Evolutionary conservation across 345 rosid species (phyloP).

Genomic region (Clausena lansium): DNA sequence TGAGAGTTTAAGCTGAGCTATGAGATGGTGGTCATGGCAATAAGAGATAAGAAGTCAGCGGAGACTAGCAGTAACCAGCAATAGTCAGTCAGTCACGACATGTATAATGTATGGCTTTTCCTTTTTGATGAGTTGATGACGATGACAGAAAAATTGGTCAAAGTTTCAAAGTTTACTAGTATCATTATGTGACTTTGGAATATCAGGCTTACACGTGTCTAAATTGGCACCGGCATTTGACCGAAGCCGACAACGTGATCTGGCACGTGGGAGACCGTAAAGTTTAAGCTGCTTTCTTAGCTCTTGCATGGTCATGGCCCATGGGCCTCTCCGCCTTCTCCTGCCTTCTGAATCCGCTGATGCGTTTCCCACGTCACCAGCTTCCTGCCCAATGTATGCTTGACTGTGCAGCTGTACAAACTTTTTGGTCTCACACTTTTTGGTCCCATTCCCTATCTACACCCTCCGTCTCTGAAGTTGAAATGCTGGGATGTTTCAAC

Average conservation of each 20-base stretch:
- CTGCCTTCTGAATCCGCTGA: conserved; percentile 3
- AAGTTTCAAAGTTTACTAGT: conserved; percentile 35
- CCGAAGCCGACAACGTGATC: conserved; percentile 54
- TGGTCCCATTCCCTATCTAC: background rate
- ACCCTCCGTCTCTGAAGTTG: background rate
- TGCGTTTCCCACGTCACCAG: conserved; percentile 26
- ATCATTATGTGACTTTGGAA: conserved; percentile 2
- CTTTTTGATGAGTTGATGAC: background rate
- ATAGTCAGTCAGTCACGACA: conserved; percentile 18
- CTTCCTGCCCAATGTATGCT: no score
- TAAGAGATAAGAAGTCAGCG: conserved; percentile 43
- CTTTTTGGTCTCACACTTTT: conserved; percentile 6
- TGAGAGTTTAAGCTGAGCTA: background rate
- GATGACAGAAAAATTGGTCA: conserved; percentile 29
- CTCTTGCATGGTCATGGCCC: no score
- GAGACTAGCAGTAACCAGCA: conserved; percentile 39
- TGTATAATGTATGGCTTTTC: background rate
- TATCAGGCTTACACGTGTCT: conserved; percentile 55
- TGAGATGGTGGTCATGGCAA: no score
- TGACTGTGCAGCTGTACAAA: background rate
- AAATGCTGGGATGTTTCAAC: background rate
- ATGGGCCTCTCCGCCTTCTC: no score
- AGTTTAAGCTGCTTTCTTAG: background rate
- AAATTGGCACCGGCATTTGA: conserved; percentile 81
- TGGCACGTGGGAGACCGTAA: conserved; percentile 53